Conservation (phyloP, 352 stramenopile genomes). For the Globisporangium camurandrum region DNA sequence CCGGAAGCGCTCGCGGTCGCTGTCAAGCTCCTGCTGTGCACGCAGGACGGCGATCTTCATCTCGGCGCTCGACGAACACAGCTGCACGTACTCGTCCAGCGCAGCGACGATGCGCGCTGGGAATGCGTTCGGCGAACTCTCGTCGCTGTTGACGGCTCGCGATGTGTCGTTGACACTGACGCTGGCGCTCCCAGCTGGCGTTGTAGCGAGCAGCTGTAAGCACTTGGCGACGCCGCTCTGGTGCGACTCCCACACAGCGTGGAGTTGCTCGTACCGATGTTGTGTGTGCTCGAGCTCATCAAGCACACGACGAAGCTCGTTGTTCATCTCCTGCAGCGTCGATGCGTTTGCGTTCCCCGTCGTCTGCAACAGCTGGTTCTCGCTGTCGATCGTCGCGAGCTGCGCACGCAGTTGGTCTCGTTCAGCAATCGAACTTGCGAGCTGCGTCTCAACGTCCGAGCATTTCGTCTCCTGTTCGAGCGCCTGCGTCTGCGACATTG, state of each 20-base stretch:
- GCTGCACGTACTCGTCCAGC: constrained; percentile 16
- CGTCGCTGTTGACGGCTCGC: neutral
- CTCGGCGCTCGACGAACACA: constrained; percentile 24
- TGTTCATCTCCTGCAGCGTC: constrained; percentile 50
- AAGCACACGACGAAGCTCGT: constrained; percentile 36
- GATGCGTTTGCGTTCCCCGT: constrained; percentile 36
- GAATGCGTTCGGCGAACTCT: constrained; percentile 9
- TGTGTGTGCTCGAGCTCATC: constrained; percentile 24
- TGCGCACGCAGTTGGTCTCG: constrained; percentile 23
- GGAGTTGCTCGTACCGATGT: constrained; percentile 25
- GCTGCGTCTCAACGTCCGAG: constrained; percentile 10
- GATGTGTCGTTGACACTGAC: no score
- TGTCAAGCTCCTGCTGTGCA: constrained; percentile 40
- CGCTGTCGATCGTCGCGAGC: constrained; percentile 24
- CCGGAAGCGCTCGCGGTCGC: constrained; percentile 25
- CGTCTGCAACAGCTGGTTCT: constrained; percentile 36
- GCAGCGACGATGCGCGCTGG: constrained; percentile 12
- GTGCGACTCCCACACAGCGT: constrained; percentile 20
- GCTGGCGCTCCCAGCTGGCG: neutral
- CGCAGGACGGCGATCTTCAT: constrained; percentile 40
- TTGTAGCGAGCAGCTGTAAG: constrained; percentile 23
- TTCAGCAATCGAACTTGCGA: constrained; percentile 14
- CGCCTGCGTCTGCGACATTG: constrained; percentile 18
- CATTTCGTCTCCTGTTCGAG: constrained; percentile 16
- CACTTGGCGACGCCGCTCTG: constrained; percentile 18